These are phyloP conservation scores for Chlorella sp. DNA, from an alignment of 139 green algal genomes.

Conservation along the genomic window DNA sequence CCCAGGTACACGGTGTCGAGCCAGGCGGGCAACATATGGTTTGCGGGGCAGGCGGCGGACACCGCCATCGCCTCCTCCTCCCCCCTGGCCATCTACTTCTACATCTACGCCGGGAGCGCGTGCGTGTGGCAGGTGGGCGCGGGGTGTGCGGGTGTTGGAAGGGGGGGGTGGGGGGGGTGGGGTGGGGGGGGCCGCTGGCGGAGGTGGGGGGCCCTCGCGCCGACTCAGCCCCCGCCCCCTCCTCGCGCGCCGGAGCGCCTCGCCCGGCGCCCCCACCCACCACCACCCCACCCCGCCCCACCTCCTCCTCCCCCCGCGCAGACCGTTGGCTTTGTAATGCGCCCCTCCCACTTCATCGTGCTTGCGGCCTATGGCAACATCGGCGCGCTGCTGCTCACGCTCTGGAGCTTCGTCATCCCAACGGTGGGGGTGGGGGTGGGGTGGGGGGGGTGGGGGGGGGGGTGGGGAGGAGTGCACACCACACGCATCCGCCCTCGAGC, in stretches of 20 bases:
- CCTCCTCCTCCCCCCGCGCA: neutral
- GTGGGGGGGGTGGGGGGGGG: no score
- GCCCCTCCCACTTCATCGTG: neutral
- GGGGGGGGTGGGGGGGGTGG: no score
- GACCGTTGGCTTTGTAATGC: neutral
- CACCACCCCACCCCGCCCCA: no score
- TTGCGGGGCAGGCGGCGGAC: neutral
- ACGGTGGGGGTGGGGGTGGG: neutral
- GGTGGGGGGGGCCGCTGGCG: no score
- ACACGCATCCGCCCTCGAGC: no score
- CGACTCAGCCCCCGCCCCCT: no score
- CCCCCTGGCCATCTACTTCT: neutral
- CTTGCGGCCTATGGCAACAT: neutral
- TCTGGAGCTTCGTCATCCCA: neutral
- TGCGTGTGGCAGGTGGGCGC: no score
- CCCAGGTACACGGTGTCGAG: neutral
- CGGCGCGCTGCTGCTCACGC: neutral
- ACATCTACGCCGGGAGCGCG: neutral
- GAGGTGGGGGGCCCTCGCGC: no score
- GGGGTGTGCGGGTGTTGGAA: no score
- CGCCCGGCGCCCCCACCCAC: no score
- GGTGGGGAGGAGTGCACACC: no score
- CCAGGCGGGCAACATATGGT: slow-evolving; percentile 1
- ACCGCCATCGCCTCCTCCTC: neutral
- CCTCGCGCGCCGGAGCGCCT: no score